Base-by-base conservation (phyloP, 2,329 filamentous ascomycete species). In the Venturia effusa region DNA sequence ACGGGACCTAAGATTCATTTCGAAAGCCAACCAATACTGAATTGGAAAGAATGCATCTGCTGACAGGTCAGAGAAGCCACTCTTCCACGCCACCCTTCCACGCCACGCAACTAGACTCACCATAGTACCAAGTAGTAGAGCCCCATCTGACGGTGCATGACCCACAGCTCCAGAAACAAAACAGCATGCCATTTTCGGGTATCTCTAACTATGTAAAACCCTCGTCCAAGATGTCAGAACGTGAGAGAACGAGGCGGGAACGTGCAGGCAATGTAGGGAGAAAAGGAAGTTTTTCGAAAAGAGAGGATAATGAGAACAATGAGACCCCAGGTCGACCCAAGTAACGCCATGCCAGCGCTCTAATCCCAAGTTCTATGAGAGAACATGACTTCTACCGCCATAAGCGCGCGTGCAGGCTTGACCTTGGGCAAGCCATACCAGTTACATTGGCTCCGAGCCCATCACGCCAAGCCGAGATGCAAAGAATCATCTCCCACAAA, bases 101-200 rank as follows among this genome's bases (percentile, higher is more conserved):
- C n/a, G n/a, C n/a, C n/a, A n/a, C n/a, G n/a, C n/a, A n/a, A n/a
- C n/a, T n/a, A n/a, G n/a, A n/a, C 30, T 34, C 27, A 57, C 51
- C 15, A n/a, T 1, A 13, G n/a, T n/a, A n/a, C n/a, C n/a, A n/a
- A n/a, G n/a, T n/a, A n/a, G n/a, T n/a, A n/a, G n/a, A n/a, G n/a
- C n/a, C n/a, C n/a, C n/a, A n/a, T n/a, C n/a, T n/a, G n/a, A n/a
- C n/a, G n/a, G n/a, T n/a, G 11, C 24, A 27, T 24, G 2, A 54
- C 48, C 48, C 6, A 6, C 48, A 45, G 2, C 3, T 57, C 51
- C n/a, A 34, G 0, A 57, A 34, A 57, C 19, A 32, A 57, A 39
- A 57, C 15, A 34, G 15, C 17, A 57, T 57, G 51, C 51, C 51
- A 57, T 57, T 37, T 55, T 57, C 51, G 51, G 51, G 51, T 57